A percentile compares a stretch with the other conserved stretches of the same genome.
phyloP scores from a whole-genome alignment of 257 asterid genomes.

The Euphrasia confusa region DNA sequence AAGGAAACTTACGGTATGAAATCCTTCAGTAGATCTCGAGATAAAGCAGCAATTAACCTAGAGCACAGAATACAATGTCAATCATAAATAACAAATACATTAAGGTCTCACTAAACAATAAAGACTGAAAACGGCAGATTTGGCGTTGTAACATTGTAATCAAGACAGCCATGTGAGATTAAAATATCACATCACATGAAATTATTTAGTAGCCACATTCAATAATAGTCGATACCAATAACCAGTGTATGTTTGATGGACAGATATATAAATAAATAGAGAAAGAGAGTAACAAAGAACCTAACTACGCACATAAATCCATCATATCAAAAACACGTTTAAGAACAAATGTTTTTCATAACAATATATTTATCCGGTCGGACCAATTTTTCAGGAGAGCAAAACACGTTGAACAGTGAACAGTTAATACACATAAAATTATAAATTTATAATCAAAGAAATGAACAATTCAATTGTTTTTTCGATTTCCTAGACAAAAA shows the following conservation, averaged over 20 bases:
- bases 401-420: not conserved
- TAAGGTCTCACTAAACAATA: constrained; percentile 10
- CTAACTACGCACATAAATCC: constrained; percentile 1
- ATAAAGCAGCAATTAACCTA: constrained; percentile 84
- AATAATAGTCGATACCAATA: no score
- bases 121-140: not conserved
- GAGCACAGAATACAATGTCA: constrained; percentile 21
- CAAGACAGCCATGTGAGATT: not conserved
- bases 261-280: not conserved
- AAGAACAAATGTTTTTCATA: not conserved
- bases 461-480: not conserved
- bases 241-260: not conserved
- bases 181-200: not conserved
- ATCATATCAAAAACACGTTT: not conserved
- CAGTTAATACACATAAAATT: not conserved
- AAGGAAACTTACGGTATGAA: constrained; percentile 67
- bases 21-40: constrained; percentile 81
- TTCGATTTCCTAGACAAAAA: constrained; percentile 9
- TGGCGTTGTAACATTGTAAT: constrained; percentile 11
- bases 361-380: not conserved
- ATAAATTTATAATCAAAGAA: no score
- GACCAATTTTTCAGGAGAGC: not conserved
- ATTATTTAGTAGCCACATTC: not conserved
- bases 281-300: not conserved
- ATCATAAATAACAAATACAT: constrained; percentile 14